Evolutionary conservation across 306 rosid species (phyloP), one percentile per base, ranked within the genome.

Genomic region (Sesbania bispinosa): DNA sequence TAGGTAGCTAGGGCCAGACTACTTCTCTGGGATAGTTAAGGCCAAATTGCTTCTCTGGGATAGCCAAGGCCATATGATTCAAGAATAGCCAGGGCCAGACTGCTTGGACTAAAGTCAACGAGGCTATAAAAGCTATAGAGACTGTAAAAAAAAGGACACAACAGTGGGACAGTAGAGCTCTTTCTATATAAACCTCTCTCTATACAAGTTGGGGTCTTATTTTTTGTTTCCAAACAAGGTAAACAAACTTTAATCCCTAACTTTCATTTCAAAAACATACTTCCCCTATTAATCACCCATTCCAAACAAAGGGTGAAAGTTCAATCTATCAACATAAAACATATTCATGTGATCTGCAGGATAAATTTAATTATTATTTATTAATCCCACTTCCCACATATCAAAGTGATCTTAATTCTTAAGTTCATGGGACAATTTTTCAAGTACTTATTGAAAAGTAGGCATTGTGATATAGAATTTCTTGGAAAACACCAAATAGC

Each of bases 401-500:
- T 38, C 74, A 58, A 27, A 74, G 54, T 62, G 9, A 74, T n/a
- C n/a, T n/a, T n/a, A n/a, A n/a, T n/a, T 74, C 69, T 46, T 73
- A 67, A 9, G 57, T 48, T 36, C 77, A 51, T 43, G 18, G 47
- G 38, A 27, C 30, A 71, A 21, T 11, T 55, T 70, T 48, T 57
- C 23, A 76, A 69, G 32, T 48, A 43, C 63, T 24, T 13, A 32
- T 59, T 24, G 16, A 33, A 72, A 43, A 47, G 38, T 30, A 51
- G 52, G 66, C 54, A 68, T 36, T 10, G 43, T 24, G 50, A 39
- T 14, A 41, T n/a, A 18, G 24, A 24, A 24, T 19, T 38, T 16
- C 36, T 19, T 2, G 35, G 33, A 10, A 67, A 53, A 69, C 39
- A 45, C 10, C 29, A 48, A 60, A 53, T 47, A 16, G 62, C 16